Base-by-base conservation (phyloP, 139 green algal species). In the Chlamydomonas sphaeroides region DNA sequence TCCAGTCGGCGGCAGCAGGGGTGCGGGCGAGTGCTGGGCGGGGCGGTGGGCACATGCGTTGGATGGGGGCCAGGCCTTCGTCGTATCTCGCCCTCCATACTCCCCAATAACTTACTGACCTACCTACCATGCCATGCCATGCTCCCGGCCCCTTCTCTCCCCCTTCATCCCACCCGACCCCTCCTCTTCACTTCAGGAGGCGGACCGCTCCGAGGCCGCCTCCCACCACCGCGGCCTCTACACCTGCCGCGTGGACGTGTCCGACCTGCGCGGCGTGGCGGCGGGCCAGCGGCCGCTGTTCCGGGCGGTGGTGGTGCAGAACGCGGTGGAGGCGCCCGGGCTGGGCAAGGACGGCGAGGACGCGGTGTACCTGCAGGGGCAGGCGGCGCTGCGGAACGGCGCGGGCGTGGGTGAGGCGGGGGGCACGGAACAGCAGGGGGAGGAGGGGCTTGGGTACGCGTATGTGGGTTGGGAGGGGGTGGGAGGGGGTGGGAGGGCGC, bases 171-270 rank as follows among this genome's bases (percentile, higher is more conserved):
- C n/a, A n/a, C n/a, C n/a, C n/a, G n/a, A n/a, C n/a, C n/a, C n/a
- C n/a, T n/a, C n/a, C n/a, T n/a, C n/a, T n/a, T n/a, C n/a, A n/a
- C 30, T 23, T 67, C 45, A 53, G 45, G 45, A 53, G 45, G 45
- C 45, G 11, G 45, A 53, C 45, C 74, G 74, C 59, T 17, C 30
- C 18, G 76, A 73, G 32, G 30, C 32, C 30, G 30, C 62, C 2
- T 74, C 76, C 62, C 74, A 73, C 62, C 76, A 83, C 62, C 62
- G 63, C 32, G 76, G 76, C 42, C 10, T 53, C 23, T 83, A 83
- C 76, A 20, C 45, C 36, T 83, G 76, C 62, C 42, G 63, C 33
- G 14, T 83, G 35, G 63, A 83, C 62, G 14, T n/a, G 14, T 53
- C 56, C 14, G 61, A 83, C 76, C 42, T 69, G 62, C 33, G n/a